These are phyloP conservation scores for Scutellaria barbata DNA, from an alignment of 257 asterid species.

Conservation along the genomic window DNA sequence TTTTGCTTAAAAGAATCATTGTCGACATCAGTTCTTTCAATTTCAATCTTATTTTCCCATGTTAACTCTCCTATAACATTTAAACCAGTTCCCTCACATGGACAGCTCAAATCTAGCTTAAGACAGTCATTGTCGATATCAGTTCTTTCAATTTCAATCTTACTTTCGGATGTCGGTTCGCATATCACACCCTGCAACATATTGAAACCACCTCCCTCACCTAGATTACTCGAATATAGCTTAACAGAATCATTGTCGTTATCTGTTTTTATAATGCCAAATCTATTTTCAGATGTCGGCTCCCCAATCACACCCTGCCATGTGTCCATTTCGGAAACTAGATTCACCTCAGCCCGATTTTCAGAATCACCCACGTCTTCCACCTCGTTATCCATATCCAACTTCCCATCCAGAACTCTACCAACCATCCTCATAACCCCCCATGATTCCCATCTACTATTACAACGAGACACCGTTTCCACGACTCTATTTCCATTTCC, in stretches of 20 bases:
- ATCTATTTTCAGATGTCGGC: too few relatives aligned
- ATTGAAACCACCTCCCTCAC: conserved; percentile 2
- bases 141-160: conserved; percentile 26
- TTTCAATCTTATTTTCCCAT: conserved; percentile 14
- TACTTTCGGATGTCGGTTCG: conserved; percentile 32
- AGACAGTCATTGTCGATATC: conserved; percentile 18
- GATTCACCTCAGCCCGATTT: conserved; percentile 17
- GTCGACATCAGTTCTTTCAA: conserved; percentile 22
- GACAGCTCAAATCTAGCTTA: conserved; percentile 1
- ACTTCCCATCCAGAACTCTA: conserved; percentile 48
- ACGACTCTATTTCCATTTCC: conserved; percentile 28
- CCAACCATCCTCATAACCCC: conserved; percentile 55
- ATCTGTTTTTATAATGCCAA: not conserved
- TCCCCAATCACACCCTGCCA: too few relatives aligned
- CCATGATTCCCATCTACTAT: conserved; percentile 41
- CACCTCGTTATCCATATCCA: conserved; percentile 40
- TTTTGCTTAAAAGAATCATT: conserved; percentile 17
- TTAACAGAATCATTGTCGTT: too few relatives aligned
- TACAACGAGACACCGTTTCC: conserved; percentile 28
- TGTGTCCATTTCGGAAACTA: conserved; percentile 30
- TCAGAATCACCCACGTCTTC: conserved; percentile 30
- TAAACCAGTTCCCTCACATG: not conserved
- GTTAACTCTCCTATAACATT: conserved; percentile 28
- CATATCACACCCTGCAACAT: conserved; percentile 11
- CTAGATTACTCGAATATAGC: not conserved